phyloP scores from a whole-genome alignment of 1,284 basidiomycete genomes.

The Vanrija humicola region DNA sequence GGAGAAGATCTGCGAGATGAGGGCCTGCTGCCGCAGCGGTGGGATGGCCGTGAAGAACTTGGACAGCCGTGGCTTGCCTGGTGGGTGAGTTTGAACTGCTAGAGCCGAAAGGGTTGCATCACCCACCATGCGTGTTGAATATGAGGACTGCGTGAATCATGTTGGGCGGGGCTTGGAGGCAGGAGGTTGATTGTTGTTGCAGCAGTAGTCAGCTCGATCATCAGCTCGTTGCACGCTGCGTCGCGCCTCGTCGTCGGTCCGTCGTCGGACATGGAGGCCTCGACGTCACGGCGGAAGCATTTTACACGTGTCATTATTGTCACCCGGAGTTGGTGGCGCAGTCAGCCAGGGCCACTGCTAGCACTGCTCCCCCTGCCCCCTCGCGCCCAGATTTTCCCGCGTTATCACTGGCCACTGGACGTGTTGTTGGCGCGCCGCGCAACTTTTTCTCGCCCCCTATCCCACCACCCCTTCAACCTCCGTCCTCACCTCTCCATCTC shows the following conservation, averaged over 20 bases:
- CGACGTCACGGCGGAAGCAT: neutral
- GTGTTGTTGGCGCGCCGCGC: neutral
- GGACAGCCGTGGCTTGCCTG: constrained; percentile 82
- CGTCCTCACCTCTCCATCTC: constrained; percentile 5
- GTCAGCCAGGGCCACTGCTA: neutral
- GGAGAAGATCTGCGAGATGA: constrained; percentile 79
- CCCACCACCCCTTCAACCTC: neutral
- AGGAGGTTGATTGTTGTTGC: neutral
- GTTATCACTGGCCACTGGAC: too few relatives aligned
- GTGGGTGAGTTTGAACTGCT: too few relatives aligned
- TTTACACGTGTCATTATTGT: constrained; percentile 1
- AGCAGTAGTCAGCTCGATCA: too few relatives aligned
- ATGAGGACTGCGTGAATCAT: constrained; percentile 89
- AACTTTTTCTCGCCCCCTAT: constrained; percentile 11
- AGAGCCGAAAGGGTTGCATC: too few relatives aligned
- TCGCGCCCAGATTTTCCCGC: too few relatives aligned
- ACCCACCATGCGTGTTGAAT: constrained; percentile 58
- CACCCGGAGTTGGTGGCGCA: neutral
- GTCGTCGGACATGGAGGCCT: too few relatives aligned
- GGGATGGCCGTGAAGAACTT: constrained; percentile 92
- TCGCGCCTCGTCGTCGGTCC: too few relatives aligned
- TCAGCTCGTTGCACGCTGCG: too few relatives aligned
- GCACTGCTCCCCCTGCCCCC: neutral
- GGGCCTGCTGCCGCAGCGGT: constrained; percentile 60
- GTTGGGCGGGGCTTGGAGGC: neutral